Conservation (phyloP, 2,329 filamentous ascomycete genomes). For the Ascosphaera pollenicola region DNA sequence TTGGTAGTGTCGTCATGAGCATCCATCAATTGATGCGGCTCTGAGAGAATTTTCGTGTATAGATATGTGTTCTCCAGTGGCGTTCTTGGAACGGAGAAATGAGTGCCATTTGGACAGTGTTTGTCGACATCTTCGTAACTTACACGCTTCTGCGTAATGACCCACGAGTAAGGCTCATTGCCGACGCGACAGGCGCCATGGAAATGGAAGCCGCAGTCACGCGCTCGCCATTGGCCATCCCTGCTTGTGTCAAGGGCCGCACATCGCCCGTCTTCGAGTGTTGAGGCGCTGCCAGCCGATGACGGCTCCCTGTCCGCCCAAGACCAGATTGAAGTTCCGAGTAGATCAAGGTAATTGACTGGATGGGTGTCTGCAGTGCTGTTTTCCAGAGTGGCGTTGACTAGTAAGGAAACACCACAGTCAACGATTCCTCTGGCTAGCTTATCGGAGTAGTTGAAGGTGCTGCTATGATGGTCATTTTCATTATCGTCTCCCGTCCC, state of each 20-base stretch:
- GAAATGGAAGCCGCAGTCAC: slow-evolving; percentile 30
- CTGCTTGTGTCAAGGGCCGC: slow-evolving; percentile 28
- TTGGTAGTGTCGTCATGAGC: slow-evolving; percentile 9
- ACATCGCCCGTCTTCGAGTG: slow-evolving; percentile 26
- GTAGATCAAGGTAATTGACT: slow-evolving; percentile 26
- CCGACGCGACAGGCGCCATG: slow-evolving; percentile 34
- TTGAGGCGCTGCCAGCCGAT: slow-evolving; percentile 12
- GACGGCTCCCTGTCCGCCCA: slow-evolving; percentile 38
- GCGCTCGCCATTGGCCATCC: slow-evolving; percentile 33
- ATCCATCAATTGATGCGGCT: slow-evolving; percentile 10
- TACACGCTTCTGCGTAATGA: slow-evolving; percentile 21
- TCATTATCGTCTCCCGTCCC: too few species aligned
- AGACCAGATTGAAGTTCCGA: slow-evolving; percentile 33
- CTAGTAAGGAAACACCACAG: slow-evolving; percentile 38
- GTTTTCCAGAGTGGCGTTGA: slow-evolving; percentile 33
- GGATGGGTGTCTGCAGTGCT: slow-evolving; percentile 27
- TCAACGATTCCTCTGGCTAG: slow-evolving; percentile 21
- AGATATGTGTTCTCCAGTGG: slow-evolving; percentile 42
- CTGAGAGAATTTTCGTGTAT: slow-evolving; percentile 17
- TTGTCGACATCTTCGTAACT: slow-evolving; percentile 23
- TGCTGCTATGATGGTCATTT: too few species aligned
- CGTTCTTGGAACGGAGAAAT: slow-evolving; percentile 36
- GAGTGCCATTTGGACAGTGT: slow-evolving; percentile 27
- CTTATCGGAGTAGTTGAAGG: slow-evolving; percentile 8
- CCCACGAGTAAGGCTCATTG: slow-evolving; percentile 35